Evolutionary conservation across 192 early-diverging fungal genomes (phyloP).

Genomic region (Entophlyctis luteolus): DNA sequence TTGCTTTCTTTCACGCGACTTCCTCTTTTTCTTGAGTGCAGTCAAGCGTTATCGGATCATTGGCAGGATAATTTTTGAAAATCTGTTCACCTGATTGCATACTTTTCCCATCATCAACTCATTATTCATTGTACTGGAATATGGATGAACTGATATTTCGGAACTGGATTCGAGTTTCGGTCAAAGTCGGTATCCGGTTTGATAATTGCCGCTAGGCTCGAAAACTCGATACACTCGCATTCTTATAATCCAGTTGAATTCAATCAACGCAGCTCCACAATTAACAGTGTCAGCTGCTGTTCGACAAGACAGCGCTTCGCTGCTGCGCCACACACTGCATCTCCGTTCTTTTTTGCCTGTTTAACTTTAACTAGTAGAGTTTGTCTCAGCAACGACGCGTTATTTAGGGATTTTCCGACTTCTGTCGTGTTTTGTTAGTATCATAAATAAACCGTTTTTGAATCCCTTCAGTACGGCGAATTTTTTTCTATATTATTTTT

Average conservation of each 20-base stretch:
- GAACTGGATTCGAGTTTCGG: conserved; percentile 19
- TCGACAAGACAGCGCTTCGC: too few relatives aligned
- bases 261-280: background rate
- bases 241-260: conserved; percentile 3
- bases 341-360: too few relatives aligned
- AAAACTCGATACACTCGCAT: background rate
- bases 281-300: background rate
- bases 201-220: background rate
- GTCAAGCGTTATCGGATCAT: conserved; percentile 26
- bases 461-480: too few relatives aligned
- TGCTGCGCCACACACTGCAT: conserved; percentile 63
- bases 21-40: conserved; percentile 20
- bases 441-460: too few relatives aligned
- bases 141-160: conserved; percentile 82
- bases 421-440: too few relatives aligned
- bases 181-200: background rate
- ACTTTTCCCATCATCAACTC: conserved; percentile 77
- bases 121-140: conserved; percentile 94
- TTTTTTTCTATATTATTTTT: too few relatives aligned
- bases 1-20: conserved; percentile 5
- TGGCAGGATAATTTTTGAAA: conserved; percentile 44
- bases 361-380: too few relatives aligned
- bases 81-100: conserved; percentile 35
- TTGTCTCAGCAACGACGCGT: too few relatives aligned
- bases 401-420: too few relatives aligned